These are phyloP conservation scores for Balamuthia mandrillaris DNA, from an alignment of 208 protist genomes.

Conservation along the genomic window DNA sequence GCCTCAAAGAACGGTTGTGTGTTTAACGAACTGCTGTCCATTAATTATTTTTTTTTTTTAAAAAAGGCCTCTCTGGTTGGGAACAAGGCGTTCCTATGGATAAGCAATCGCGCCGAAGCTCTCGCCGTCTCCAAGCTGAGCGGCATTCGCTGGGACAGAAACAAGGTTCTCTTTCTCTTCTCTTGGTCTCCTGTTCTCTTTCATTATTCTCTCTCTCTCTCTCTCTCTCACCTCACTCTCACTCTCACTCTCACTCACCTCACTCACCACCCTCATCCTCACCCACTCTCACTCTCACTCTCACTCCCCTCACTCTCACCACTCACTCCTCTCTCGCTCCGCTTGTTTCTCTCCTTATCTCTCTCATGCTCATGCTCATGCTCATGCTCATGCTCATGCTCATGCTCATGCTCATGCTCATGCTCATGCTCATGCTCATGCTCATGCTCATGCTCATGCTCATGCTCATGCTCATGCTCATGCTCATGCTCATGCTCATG, in stretches of 20 bases:
- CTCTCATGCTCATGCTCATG: too few species aligned
- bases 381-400: too few species aligned
- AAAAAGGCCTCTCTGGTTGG: too few species aligned
- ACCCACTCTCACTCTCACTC: neutral
- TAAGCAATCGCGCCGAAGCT: constrained; percentile 17
- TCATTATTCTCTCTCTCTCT: neutral
- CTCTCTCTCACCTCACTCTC: neutral
- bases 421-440: too few species aligned
- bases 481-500: too few species aligned
- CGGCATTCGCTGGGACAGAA: constrained; percentile 3
- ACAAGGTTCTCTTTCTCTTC: neutral
- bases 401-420: too few species aligned
- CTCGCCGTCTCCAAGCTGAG: constrained; percentile 22
- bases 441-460: too few species aligned
- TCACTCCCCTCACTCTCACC: too few species aligned
- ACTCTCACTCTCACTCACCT: neutral
- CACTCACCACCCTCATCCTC: neutral
- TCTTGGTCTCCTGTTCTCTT: neutral
- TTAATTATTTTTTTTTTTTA: neutral
- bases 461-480: too few species aligned
- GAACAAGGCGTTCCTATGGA: constrained; percentile 34
- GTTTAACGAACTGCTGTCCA: neutral
- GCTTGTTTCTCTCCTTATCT: too few species aligned
- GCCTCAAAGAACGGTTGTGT: neutral
- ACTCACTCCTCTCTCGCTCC: too few species aligned